A percentile compares a stretch with the other conserved stretches of the same genome.
These are phyloP conservation scores for Biscutella laevigata DNA, from an alignment of 441 rosid genomes.

Conservation along the genomic window DNA sequence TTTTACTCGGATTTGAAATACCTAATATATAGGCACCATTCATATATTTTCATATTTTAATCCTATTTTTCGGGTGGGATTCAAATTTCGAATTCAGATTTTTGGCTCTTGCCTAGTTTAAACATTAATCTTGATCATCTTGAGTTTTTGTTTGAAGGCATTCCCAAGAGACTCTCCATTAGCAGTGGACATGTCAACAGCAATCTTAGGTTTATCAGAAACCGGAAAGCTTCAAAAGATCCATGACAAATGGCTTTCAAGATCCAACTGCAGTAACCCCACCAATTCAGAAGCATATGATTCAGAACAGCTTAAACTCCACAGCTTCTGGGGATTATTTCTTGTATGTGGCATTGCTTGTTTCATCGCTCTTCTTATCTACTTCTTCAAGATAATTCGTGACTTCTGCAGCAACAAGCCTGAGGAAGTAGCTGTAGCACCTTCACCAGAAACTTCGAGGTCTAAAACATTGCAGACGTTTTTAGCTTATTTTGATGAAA, in stretches of 20 bases:
- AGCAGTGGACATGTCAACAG: conserved; percentile 83
- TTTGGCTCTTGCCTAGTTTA: too few relatives aligned
- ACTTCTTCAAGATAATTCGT: conserved; percentile 41
- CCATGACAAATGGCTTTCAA: conserved; percentile 65
- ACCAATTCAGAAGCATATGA: conserved; percentile 25
- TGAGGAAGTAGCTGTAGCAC: conserved; percentile 22
- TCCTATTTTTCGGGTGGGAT: too few relatives aligned
- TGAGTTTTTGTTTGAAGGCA: conserved; percentile 35
- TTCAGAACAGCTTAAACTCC: conserved; percentile 51
- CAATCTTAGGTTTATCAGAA: conserved; percentile 73
- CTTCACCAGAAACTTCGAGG: conserved; percentile 35
- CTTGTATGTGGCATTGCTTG: conserved; percentile 63
- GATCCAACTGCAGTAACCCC: conserved; percentile 37
- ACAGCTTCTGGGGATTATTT: conserved; percentile 78
- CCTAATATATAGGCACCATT: too few relatives aligned
- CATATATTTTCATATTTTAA: too few relatives aligned
- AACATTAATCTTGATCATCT: conserved; percentile 9
- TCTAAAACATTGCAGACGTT: conserved; percentile 44
- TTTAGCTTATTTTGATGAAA: conserved; percentile 59
- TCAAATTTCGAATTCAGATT: too few relatives aligned
- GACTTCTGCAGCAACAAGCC: conserved; percentile 37
- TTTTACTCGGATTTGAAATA: too few relatives aligned
- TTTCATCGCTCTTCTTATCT: conserved; percentile 52
- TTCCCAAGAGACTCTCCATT: conserved; percentile 85
- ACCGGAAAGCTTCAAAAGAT: conserved; percentile 78